Conservation (phyloP, 2,329 filamentous ascomycete genomes). For the Fusarium penzigii region DNA sequence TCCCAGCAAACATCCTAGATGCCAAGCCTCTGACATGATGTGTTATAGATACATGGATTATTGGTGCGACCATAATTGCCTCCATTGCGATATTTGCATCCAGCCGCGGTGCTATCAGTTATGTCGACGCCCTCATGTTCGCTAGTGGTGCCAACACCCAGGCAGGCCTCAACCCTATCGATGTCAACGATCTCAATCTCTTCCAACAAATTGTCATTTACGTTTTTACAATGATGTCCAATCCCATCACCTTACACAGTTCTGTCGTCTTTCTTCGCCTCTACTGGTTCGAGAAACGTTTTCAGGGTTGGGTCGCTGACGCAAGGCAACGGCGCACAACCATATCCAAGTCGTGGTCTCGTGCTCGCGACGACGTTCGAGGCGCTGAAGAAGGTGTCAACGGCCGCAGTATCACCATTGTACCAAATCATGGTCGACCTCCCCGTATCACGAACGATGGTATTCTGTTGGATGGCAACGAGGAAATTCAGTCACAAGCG, state of each 20-base stretch:
- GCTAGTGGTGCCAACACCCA: constrained; percentile 85
- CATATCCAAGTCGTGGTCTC: constrained; percentile 62
- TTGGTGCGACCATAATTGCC: constrained; percentile 69
- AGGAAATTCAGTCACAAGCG: constrained; percentile 26
- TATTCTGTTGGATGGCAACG: constrained; percentile 45
- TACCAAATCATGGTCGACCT: constrained; percentile 57
- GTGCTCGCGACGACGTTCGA: constrained; percentile 43
- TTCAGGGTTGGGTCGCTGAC: constrained; percentile 79
- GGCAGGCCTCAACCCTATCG: constrained; percentile 83
- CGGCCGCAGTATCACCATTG: constrained; percentile 65
- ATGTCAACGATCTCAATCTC: constrained; percentile 67
- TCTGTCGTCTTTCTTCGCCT: constrained; percentile 89
- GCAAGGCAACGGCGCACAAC: constrained; percentile 66
- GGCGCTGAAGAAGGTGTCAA: constrained; percentile 64
- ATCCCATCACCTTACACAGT: constrained; percentile 81
- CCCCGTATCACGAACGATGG: constrained; percentile 64
- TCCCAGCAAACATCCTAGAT: constrained; percentile 2
- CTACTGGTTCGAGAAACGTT: constrained; percentile 98
- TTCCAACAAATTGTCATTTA: constrained; percentile 76
- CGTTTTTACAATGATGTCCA: constrained; percentile 70
- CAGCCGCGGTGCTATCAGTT: constrained; percentile 60
- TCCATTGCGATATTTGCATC: constrained; percentile 75
- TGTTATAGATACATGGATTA: constrained; percentile 72
- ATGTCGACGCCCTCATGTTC: constrained; percentile 89
- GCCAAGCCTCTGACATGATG: constrained; percentile 20